Conservation (phyloP, 345 rosid species). For the Arabidopsis suecica region DNA sequence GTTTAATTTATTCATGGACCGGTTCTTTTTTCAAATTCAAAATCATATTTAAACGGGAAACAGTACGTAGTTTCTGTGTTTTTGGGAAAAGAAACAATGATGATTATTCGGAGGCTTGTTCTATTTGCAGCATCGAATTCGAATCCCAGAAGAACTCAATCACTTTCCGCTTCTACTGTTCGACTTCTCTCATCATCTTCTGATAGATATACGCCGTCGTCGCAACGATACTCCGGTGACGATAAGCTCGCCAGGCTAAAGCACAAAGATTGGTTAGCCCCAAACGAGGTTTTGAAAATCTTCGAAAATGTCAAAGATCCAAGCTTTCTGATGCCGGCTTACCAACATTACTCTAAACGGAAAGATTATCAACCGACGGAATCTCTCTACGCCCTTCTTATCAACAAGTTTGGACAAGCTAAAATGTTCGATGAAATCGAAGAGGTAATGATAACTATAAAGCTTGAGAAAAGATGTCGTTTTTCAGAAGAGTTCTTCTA, state of each 20-base stretch:
- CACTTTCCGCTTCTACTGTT: conserved; percentile 2
- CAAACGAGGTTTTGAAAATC: conserved; percentile 65
- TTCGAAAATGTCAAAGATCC: conserved; percentile 63
- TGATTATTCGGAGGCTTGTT: conserved; percentile 38
- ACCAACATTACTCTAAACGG: conserved; percentile 65
- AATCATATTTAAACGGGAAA: background rate
- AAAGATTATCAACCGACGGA: conserved; percentile 83
- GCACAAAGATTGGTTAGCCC: conserved; percentile 88
- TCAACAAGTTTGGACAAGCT: conserved; percentile 62
- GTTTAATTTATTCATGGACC: background rate
- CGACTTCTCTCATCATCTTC: conserved; percentile 39
- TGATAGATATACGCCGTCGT: conserved; percentile 7
- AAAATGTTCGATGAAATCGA: conserved; percentile 74
- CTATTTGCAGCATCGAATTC: conserved; percentile 26
- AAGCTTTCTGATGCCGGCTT: conserved; percentile 51
- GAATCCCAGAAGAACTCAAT: conserved; percentile 20
- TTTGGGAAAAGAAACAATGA: conserved; percentile 25
- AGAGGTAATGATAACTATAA: conserved; percentile 55
- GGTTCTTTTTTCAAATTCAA: background rate
- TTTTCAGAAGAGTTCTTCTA: conserved; percentile 80
- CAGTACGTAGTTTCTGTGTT: background rate
- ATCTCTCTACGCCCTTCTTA: conserved; percentile 61
- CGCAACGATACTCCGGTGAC: conserved; percentile 25
- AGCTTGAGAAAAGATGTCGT: conserved; percentile 53
- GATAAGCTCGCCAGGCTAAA: conserved; percentile 52